Conservation (phyloP, 495 filamentous ascomycete species). For the Lophiotrema nucula region DNA sequence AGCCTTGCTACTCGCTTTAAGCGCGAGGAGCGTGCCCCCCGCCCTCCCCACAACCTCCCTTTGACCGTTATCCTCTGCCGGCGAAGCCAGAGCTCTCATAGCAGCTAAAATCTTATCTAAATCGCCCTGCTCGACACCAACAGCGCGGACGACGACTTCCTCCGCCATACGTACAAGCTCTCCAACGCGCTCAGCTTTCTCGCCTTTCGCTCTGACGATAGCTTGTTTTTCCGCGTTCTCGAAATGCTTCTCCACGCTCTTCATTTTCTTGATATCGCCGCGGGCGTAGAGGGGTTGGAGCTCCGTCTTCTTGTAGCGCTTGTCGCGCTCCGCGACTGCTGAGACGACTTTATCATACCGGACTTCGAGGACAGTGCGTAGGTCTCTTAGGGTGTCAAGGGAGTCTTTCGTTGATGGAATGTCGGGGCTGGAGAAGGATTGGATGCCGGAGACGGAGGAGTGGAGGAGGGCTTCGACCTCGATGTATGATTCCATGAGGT, state of each 20-base stretch:
- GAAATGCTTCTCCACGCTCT: constrained; percentile 44
- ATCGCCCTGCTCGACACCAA: constrained; percentile 36
- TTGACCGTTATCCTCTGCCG: constrained; percentile 17
- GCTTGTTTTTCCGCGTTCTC: constrained; percentile 42
- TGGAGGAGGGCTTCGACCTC: constrained; percentile 22
- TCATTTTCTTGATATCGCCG: constrained; percentile 43
- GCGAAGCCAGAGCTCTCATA: constrained; percentile 19
- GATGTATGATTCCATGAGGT: constrained; percentile 53
- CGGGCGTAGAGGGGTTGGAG: constrained; percentile 39
- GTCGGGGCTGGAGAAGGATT: constrained; percentile 11
- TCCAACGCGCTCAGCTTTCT: constrained; percentile 31
- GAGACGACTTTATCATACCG: constrained; percentile 40
- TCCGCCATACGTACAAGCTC: constrained; percentile 36
- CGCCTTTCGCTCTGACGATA: constrained; percentile 11
- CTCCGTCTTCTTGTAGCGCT: constrained; percentile 42
- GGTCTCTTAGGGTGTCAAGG: constrained; percentile 33
- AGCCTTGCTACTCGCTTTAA: constrained; percentile 27
- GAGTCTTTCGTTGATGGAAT: constrained; percentile 4
- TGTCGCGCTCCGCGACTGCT: constrained; percentile 41
- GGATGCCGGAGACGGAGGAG: constrained; percentile 13
- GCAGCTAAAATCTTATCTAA: constrained; percentile 35
- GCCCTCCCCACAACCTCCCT: constrained; percentile 33
- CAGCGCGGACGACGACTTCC: constrained; percentile 36
- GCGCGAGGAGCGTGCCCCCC: constrained; percentile 23
- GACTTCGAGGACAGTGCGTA: constrained; percentile 35